These are phyloP conservation scores for Fusarium udum DNA, from an alignment of 2,329 filamentous ascomycete species.

Conservation along the genomic window DNA sequence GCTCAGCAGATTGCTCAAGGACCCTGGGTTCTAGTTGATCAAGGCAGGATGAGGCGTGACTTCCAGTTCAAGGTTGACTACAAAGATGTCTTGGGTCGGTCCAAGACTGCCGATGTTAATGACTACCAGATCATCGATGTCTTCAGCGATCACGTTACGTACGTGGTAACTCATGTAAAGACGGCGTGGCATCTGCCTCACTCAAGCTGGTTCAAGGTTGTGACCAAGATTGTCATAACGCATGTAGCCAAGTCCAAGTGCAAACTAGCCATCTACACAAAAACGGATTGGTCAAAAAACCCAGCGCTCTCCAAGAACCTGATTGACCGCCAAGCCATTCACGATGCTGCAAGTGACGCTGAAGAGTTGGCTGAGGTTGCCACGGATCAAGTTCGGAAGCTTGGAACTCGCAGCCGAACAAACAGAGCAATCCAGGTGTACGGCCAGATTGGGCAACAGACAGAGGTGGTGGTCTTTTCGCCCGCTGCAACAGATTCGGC, in stretches of 20 bases:
- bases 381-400: conserved; percentile 78
- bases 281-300: conserved; percentile 83
- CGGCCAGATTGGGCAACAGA: conserved; percentile 76
- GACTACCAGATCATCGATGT: conserved; percentile 91
- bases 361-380: conserved; percentile 79
- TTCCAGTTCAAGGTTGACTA: conserved; percentile 83
- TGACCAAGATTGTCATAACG: conserved; percentile 93
- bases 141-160: conserved; percentile 77
- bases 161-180: conserved; percentile 70
- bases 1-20: conserved; percentile 85
- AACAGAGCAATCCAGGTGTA: conserved; percentile 83
- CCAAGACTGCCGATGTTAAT: conserved; percentile 69
- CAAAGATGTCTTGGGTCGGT: conserved; percentile 70
- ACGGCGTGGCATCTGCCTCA: conserved; percentile 87
- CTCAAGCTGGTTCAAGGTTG: conserved; percentile 78
- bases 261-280: conserved; percentile 87
- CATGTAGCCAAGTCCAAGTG: conserved; percentile 91
- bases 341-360: conserved; percentile 77
- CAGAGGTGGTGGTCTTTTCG: conserved; percentile 69
- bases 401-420: conserved; percentile 78
- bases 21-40: conserved; percentile 79
- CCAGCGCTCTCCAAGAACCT: conserved; percentile 69
- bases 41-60: conserved; percentile 76
- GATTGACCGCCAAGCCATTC: conserved; percentile 76
- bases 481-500: conserved; percentile 58